Conservation (phyloP, 495 filamentous ascomycete species). For the Penicillium fimorum region DNA sequence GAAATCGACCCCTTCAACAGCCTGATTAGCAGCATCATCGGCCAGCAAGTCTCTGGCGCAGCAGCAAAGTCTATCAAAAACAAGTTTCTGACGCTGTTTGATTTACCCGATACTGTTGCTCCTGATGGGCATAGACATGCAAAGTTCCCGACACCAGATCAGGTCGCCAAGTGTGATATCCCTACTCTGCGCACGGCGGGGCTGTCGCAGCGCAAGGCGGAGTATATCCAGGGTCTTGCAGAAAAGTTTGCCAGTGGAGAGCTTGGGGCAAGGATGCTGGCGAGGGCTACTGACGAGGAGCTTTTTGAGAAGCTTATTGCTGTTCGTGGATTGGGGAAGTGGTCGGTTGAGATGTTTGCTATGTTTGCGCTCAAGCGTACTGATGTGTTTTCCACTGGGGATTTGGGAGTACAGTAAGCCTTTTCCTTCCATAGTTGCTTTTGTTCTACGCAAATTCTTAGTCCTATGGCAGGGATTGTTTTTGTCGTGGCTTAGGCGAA, state of each 20-base stretch:
- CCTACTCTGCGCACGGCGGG: slow-evolving; percentile 75
- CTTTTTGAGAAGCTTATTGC: slow-evolving; percentile 76
- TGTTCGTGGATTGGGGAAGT: slow-evolving; percentile 81
- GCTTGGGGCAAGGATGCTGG: slow-evolving; percentile 70
- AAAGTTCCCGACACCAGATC: slow-evolving; percentile 72
- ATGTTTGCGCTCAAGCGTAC: slow-evolving; percentile 86
- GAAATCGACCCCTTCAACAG: slow-evolving; percentile 83
- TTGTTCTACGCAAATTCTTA: background rate
- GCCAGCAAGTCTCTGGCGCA: slow-evolving; percentile 91
- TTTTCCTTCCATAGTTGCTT: background rate
- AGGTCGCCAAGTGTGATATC: slow-evolving; percentile 61
- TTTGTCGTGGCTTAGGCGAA: background rate
- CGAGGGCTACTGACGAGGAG: slow-evolving; percentile 79
- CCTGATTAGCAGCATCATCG: slow-evolving; percentile 82
- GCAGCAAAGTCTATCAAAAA: slow-evolving; percentile 84
- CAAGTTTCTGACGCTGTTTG: slow-evolving; percentile 80
- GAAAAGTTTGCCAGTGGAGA: slow-evolving; percentile 75
- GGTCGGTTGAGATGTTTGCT: slow-evolving; percentile 98
- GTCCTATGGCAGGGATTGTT: background rate
- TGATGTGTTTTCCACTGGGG: slow-evolving; percentile 91
- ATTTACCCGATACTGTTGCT: slow-evolving; percentile 26
- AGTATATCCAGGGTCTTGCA: slow-evolving; percentile 84
- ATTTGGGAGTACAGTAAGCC: slow-evolving; percentile 85
- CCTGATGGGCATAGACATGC: slow-evolving; percentile 20
- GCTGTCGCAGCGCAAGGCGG: slow-evolving; percentile 87